Base-by-base conservation (phyloP, 768 basidiomycete species). In the Russula dissimulans region DNA sequence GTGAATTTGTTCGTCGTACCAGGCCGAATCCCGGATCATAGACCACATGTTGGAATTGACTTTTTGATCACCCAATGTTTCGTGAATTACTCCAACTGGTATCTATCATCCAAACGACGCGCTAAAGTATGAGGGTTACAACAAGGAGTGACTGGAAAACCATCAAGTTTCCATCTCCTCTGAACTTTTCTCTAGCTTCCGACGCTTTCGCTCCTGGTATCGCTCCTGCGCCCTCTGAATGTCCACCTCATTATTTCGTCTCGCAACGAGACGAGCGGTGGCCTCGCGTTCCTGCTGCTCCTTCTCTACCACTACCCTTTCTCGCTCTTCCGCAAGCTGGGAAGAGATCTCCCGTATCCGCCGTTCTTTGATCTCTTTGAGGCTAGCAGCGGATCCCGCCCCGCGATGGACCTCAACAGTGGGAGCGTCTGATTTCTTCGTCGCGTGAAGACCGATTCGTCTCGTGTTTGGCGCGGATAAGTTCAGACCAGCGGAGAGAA, bases 401-500 rank as follows among this genome's bases (percentile, higher is more conserved):
- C 92, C 91, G n/a, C 84, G 81, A 69, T 92, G 86, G 3, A 73
- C 69, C 56, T 81, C 70, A 0, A 75, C 72, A 14, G 75, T 69
- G 32, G 74, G 75, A 34, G 68, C 60, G 31, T 64, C 54, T 8
- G 65, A 66, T n/a, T 67, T 63, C 54, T 71, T 70, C 4, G 56
- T 38, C n/a, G 44, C 59, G 65, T 64, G 76, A 50, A 78, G 69
- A 15, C 84, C 84, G n/a, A 89, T 75, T 54, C 78, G 78, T 58
- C 91, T 79, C 5, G 89, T 91, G 69, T 91, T 89, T 41, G 87
- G 83, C 61, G 89, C 81, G 38, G 90, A 84, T 47, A 98, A 79
- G 70, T 99, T 99, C 57, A 99, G 75, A 2, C 97, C 97, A 5
- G 95, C 95, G 22, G 87, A 83, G 47, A 98, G 77, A 8, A 99